Evolutionary conservation across 352 stramenopile genomes (phyloP).

Genomic region (Globisporangium iwayamae): DNA sequence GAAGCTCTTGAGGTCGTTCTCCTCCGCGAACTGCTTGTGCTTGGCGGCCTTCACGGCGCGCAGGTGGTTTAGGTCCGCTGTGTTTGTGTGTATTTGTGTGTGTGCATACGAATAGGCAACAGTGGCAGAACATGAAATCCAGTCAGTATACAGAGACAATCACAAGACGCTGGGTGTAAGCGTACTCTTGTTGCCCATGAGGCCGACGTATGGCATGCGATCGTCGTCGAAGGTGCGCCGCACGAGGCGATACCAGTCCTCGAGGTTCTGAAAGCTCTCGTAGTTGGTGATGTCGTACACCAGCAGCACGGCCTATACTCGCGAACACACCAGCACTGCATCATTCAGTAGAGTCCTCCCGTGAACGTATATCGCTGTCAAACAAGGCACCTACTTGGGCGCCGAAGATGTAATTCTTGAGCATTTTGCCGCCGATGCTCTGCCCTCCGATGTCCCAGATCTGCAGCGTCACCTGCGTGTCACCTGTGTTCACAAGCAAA

Average conservation of each 20-base stretch:
- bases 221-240: slow-evolving; percentile 81
- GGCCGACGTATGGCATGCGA: slow-evolving; percentile 85
- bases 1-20: slow-evolving; percentile 91
- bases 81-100: slow-evolving; percentile 19
- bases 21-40: slow-evolving; percentile 91
- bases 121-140: no score
- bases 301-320: slow-evolving; percentile 80
- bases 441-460: slow-evolving; percentile 95
- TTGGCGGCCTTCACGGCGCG: slow-evolving; percentile 84
- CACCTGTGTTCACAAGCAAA: slow-evolving; percentile 32
- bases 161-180: no score
- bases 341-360: no score
- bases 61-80: slow-evolving; percentile 90
- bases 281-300: slow-evolving; percentile 97
- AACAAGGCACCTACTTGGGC: slow-evolving; percentile 53
- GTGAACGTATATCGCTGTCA: neutral
- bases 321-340: neutral
- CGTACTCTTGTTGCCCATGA: slow-evolving; percentile 91
- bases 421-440: slow-evolving; percentile 82
- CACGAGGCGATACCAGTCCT: slow-evolving; percentile 94
- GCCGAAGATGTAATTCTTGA: slow-evolving; percentile 94
- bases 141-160: no score
- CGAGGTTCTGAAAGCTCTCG: slow-evolving; percentile 93
- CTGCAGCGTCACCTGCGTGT: slow-evolving; percentile 90
- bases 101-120: no score